phyloP scores from a whole-genome alignment of 805 yeast genomes.

The Vanderwaltozyma yarrowii region DNA sequence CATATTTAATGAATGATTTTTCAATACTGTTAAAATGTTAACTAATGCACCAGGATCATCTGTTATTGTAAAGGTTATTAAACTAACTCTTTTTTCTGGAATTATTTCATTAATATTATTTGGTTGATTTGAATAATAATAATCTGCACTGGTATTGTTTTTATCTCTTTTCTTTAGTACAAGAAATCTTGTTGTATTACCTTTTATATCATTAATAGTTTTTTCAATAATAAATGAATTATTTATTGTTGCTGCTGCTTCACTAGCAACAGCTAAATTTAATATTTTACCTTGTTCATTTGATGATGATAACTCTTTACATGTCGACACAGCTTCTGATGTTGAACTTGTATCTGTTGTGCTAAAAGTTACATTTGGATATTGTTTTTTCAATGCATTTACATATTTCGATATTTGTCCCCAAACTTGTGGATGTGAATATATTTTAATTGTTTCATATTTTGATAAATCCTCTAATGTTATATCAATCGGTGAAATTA shows the following conservation, averaged over 20 bases:
- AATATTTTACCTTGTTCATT: constrained; percentile 26
- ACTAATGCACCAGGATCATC: constrained; percentile 70
- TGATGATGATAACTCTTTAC: constrained; percentile 25
- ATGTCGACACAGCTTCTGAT: constrained; percentile 70
- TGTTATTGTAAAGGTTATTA: constrained; percentile 56
- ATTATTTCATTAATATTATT: constrained; percentile 1
- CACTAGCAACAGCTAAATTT: constrained; percentile 64
- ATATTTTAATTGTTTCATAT: constrained; percentile 43
- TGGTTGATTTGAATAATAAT: constrained; percentile 1
- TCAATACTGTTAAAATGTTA: constrained; percentile 49
- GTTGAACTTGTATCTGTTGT: constrained; percentile 68
- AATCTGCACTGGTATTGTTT: neutral
- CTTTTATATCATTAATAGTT: constrained; percentile 59
- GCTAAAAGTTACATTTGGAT: constrained; percentile 29
- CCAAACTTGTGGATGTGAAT: constrained; percentile 98
- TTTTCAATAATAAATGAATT: constrained; percentile 42
- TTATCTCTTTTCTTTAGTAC: constrained; percentile 39
- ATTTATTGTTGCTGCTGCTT: constrained; percentile 52
- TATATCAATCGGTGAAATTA: constrained; percentile 33
- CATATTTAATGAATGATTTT: constrained; percentile 48
- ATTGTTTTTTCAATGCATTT: constrained; percentile 23
- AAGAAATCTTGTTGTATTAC: constrained; percentile 81
- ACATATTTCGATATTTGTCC: constrained; percentile 70
- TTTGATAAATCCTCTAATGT: constrained; percentile 23
- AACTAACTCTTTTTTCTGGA: constrained; percentile 29